phyloP scores from a whole-genome alignment of 2,329 filamentous ascomycete genomes.

The Sphaceloma murrayae region DNA sequence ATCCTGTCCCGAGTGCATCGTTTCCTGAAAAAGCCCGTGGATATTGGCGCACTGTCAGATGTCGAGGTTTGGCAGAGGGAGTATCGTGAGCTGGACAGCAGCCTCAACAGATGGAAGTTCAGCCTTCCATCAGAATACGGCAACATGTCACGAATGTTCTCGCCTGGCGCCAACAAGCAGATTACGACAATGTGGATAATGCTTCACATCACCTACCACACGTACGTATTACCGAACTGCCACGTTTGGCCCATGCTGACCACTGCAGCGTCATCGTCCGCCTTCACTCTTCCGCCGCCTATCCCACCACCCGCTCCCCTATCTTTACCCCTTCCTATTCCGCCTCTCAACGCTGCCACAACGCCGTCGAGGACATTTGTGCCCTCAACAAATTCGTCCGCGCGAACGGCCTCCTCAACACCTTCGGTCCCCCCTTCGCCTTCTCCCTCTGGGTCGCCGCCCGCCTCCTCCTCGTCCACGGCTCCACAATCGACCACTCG shows the following conservation, averaged over 20 bases:
- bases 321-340: conserved; percentile 85
- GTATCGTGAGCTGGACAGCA: conserved; percentile 75
- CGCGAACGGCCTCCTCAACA: conserved; percentile 62
- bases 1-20: conserved; percentile 81
- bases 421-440: conserved; percentile 80
- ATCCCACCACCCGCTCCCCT: conserved; percentile 76
- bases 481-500: conserved; percentile 77
- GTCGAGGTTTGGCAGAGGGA: conserved; percentile 84
- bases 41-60: conserved; percentile 73
- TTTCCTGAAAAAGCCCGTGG: conserved; percentile 80
- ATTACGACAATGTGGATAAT: conserved; percentile 81
- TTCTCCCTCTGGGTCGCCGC: conserved; percentile 91
- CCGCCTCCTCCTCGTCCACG: conserved; percentile 76
- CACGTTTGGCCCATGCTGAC: neutral
- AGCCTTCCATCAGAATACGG: conserved; percentile 73
- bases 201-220: conserved; percentile 83
- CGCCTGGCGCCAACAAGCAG: conserved; percentile 52
- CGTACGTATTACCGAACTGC: conserved; percentile 38
- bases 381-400: conserved; percentile 70
- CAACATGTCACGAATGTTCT: conserved; percentile 71
- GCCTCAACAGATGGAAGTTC: conserved; percentile 74
- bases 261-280: conserved; percentile 62
- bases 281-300: conserved; percentile 83
- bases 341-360: conserved; percentile 72
- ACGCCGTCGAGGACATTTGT: conserved; percentile 73